Conservation (phyloP, 176 grass and related monocot genomes). For the Pharus latifolius region DNA sequence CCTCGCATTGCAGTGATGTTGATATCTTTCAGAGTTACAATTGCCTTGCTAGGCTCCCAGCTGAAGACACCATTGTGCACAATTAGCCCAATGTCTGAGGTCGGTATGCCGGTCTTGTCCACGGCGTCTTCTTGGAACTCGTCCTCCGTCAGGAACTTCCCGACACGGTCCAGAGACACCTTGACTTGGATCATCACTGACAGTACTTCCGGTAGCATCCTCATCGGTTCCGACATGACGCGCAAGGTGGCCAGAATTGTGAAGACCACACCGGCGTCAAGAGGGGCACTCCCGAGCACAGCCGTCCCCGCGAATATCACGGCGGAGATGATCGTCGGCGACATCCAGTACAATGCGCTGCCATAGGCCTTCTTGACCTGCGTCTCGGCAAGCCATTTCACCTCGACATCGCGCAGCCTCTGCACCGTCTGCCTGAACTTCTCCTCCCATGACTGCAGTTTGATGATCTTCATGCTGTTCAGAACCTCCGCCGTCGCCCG, state of each 20-base stretch:
- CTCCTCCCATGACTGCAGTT: constrained; percentile 77
- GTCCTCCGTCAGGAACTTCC: constrained; percentile 56
- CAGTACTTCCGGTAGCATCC: constrained; percentile 76
- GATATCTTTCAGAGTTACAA: constrained; percentile 36
- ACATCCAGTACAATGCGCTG: constrained; percentile 72
- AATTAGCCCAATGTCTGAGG: constrained; percentile 10
- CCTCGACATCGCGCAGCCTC: constrained; percentile 47
- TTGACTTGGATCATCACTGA: constrained; percentile 83
- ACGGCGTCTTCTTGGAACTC: constrained; percentile 56
- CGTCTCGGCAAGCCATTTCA: constrained; percentile 63
- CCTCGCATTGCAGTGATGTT: constrained; percentile 19
- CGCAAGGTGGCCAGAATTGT: constrained; percentile 70
- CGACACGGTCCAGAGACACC: constrained; percentile 68
- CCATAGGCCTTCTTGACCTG: constrained; percentile 62
- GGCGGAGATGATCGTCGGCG: constrained; percentile 59
- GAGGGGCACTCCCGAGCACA: constrained; percentile 22
- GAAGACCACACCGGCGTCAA: constrained; percentile 69
- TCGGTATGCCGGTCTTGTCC: neutral
- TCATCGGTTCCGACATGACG: constrained; percentile 60
- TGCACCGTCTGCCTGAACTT: constrained; percentile 31
- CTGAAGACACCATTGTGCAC: constrained; percentile 41
- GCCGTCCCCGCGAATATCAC: constrained; percentile 53
- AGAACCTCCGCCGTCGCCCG: constrained; percentile 75
- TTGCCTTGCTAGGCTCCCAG: constrained; percentile 40
- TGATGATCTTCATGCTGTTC: constrained; percentile 66